phyloP scores from a whole-genome alignment of 2,329 filamentous ascomycete species.

The Pyrenochaeta sp. region DNA sequence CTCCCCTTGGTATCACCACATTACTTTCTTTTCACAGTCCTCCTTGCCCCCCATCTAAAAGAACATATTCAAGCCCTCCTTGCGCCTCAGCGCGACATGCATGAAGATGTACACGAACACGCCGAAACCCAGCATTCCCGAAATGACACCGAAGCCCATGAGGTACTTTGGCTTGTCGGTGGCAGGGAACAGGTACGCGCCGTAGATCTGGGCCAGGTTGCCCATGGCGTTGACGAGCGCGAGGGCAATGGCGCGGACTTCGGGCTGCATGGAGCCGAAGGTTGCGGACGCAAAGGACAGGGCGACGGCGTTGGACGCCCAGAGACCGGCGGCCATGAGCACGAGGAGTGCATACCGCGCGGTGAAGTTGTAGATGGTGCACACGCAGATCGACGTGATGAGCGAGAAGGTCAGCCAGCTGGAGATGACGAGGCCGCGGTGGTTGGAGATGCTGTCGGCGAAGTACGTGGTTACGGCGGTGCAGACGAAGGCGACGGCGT shows the following conservation, averaged over 20 bases:
- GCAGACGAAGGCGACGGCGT: slow-evolving; percentile 60
- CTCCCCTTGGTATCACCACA: too few relatives aligned
- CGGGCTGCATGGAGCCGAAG: slow-evolving; percentile 58
- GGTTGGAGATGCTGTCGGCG: slow-evolving; percentile 55
- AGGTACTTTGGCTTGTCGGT: slow-evolving; percentile 56
- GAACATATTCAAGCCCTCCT: too few relatives aligned
- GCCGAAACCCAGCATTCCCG: slow-evolving; percentile 42
- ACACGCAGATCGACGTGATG: slow-evolving; percentile 50
- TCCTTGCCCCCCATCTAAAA: too few relatives aligned
- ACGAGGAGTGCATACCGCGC: slow-evolving; percentile 64
- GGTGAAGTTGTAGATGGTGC: slow-evolving; percentile 58
- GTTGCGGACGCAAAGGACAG: slow-evolving; percentile 62
- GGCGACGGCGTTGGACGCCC: slow-evolving; percentile 60
- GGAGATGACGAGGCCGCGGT: slow-evolving; percentile 59
- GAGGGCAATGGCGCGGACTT: slow-evolving; percentile 60
- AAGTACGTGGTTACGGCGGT: slow-evolving; percentile 57
- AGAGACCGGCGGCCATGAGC: slow-evolving; percentile 63
- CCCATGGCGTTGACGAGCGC: slow-evolving; percentile 63
- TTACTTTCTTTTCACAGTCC: too few relatives aligned
- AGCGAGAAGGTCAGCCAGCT: slow-evolving; percentile 55
- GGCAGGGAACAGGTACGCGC: slow-evolving; percentile 60
- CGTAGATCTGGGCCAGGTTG: slow-evolving; percentile 64
- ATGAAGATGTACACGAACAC: slow-evolving; percentile 36
- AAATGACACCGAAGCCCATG: slow-evolving; percentile 44
- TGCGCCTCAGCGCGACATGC: slow-evolving; percentile 36